Conservation (phyloP, 805 yeast genomes). For the Sugiyamaella smithiae region DNA sequence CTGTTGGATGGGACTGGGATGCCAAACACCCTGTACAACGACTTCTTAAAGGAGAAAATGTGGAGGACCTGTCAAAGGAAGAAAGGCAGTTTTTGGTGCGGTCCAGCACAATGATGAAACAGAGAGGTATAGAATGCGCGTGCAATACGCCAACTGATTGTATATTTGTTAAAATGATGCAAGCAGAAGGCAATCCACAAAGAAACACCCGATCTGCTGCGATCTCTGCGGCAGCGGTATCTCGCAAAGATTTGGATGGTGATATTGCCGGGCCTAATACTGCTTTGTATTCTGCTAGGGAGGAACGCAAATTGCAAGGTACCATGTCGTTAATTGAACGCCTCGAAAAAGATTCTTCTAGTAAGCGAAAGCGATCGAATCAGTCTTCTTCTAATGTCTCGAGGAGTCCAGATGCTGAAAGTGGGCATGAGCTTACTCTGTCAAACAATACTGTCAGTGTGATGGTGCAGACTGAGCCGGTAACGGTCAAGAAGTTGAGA, state of each 20-base stretch:
- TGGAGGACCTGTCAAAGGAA: slow-evolving; percentile 25
- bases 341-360: slow-evolving; percentile 15
- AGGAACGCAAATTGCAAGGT: slow-evolving; percentile 29
- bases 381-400: background rate
- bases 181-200: slow-evolving; percentile 16
- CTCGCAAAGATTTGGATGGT: background rate
- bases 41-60: slow-evolving; percentile 44
- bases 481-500: slow-evolving; percentile 16
- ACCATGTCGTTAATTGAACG: slow-evolving; percentile 26
- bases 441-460: slow-evolving; percentile 2
- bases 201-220: slow-evolving; percentile 14
- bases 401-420: background rate
- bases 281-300: slow-evolving; percentile 27
- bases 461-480: slow-evolving; percentile 15
- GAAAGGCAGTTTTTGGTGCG: slow-evolving; percentile 22
- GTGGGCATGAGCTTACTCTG: background rate
- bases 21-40: slow-evolving; percentile 65
- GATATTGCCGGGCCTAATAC: background rate
- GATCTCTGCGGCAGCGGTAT: background rate
- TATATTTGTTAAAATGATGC: slow-evolving; percentile 25
- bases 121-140: slow-evolving; percentile 32
- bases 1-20: slow-evolving; percentile 91
- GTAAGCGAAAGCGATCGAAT: slow-evolving; percentile 1
- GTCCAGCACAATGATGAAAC: slow-evolving; percentile 21
- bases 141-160: slow-evolving; percentile 28